Base-by-base conservation (phyloP, 2,329 filamentous ascomycete species). In the Diplocarpon mali region DNA sequence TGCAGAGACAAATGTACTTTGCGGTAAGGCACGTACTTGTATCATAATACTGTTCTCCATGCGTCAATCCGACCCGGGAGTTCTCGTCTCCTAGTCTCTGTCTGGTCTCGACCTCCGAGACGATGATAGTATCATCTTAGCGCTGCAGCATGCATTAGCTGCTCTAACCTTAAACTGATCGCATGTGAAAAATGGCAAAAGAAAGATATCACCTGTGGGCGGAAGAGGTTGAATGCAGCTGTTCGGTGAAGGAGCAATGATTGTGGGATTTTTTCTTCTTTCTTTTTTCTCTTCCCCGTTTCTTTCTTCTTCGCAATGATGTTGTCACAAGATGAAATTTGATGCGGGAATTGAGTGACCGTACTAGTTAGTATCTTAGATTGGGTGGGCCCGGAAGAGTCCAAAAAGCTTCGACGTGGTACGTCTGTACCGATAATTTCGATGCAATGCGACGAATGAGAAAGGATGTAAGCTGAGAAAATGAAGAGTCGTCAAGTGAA, bases 101-200 rank as follows among this genome's bases (percentile, higher is more conserved):
- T 45, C 42, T 29, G 37, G 14, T 40, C 36, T 45, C 20, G 35
- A 40, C 30, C 17, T 45, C 36, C 40, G 36, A 45, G 30, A 45
- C 42, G 42, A 8, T 36, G 14, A 14, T 11, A 35, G 42, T 40
- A 17, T 30, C 36, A 45, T 39, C 42, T 30, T 35, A 42, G 36
- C 36, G 42, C 37, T 40, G 30, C 20, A 24, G 37, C 35, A 17
- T 44, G 35, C 9, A 30, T 24, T 24, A 24, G 27, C 27, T 30
- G 31, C 8, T 31, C 30, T 12, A 38, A 38, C 42, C 31, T 35
- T 29, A 34, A 41, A 9, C 27, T 28, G 12, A 13, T 35, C 36
- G 38, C 42, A 45, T 45, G 42, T 45, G 42, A 45, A 44, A n/a
- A 40, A 24, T 14, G 17, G 13, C 11, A 32, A 9, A 3, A 3